phyloP scores from a whole-genome alignment of 164 flowering plant species.

The Macadamia integrifolia region DNA sequence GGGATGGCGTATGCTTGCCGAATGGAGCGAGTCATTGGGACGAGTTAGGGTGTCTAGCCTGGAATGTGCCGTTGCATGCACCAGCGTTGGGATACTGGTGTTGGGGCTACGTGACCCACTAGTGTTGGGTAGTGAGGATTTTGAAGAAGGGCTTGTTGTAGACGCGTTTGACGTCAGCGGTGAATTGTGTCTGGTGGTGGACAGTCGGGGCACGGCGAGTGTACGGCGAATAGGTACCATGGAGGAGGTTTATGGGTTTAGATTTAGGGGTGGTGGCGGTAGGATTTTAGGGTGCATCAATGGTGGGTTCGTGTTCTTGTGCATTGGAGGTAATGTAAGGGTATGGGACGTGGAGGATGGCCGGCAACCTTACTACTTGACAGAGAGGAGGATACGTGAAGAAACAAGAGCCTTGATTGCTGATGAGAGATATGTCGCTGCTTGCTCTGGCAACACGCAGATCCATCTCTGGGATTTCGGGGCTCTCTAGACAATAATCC shows the following conservation, averaged over 20 bases:
- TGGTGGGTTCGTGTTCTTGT: conserved; percentile 47
- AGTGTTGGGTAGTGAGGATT: conserved; percentile 27
- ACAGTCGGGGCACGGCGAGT: conserved; percentile 38
- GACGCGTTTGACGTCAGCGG: conserved; percentile 40
- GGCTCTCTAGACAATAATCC: conserved; percentile 14
- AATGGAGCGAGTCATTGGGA: conserved; percentile 45
- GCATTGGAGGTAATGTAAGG: conserved; percentile 41
- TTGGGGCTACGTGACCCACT: conserved; percentile 39
- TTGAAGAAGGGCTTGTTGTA: conserved; percentile 32
- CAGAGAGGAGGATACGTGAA: conserved; percentile 41
- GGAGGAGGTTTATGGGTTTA: conserved; percentile 53
- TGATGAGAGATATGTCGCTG: conserved; percentile 60
- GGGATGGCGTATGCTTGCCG: conserved; percentile 77
- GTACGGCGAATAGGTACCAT: conserved; percentile 44
- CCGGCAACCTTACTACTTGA: conserved; percentile 25
- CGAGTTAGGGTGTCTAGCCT: conserved; percentile 46
- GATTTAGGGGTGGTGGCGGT: conserved; percentile 22
- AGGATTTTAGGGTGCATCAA: conserved; percentile 58
- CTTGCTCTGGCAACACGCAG: conserved; percentile 26
- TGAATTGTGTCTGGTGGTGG: conserved; percentile 36
- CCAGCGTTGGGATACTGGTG: conserved; percentile 33
- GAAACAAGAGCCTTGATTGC: conserved; percentile 43
- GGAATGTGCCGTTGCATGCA: conserved; percentile 58
- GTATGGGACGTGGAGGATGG: conserved; percentile 58
- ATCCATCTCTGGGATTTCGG: conserved; percentile 87